Base-by-base conservation (phyloP, 179 eudicot genomes). In the Vitellaria paradoxa region DNA sequence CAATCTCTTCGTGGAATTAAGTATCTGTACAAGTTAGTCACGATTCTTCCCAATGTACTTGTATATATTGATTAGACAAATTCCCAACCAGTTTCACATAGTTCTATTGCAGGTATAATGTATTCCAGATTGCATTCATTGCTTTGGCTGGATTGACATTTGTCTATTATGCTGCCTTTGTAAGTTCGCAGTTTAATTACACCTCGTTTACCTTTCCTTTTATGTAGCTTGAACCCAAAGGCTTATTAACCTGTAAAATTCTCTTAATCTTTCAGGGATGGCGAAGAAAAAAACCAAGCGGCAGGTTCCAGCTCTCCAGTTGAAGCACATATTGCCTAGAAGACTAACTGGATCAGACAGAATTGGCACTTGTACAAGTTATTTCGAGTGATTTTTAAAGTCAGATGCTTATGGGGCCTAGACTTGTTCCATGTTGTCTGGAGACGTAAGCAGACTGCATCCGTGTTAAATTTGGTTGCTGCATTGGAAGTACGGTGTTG, bases 1-100 rank as follows among this genome's bases (percentile, higher is more conserved):
- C 92, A 96, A 83, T 96, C 99, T 70, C 98, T 96, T 57, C 92
- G 99, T 37, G 99, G 99, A 80, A 96, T 96, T 76, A 94, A 94
- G 83, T 96, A 96, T 83, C 80, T 96, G 45, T 96, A 93, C 98
- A 92, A 96, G 99, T 96, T 70, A 72, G 97, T 85, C 52, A 26
- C 50, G 65, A 65, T 60, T 73, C 21, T 55, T 20, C 12, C 52
- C 56, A 56, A 56, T 46, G 47, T 40, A 11, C 53, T 69, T 49
- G 37, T 30, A 30, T 30, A 30, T 30, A 30, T 30, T 30, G 37
- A 30, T 30, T 30, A 30, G 37, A 30, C 37, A 30, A 30, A 30
- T 17, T 37, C 23, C 65, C 61, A 30, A 53, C 37, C 13, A 61
- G 12, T 60, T 66, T 50, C 72, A 21, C 60, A 57, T 12, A 2